Evolutionary conservation across 495 filamentous ascomycete genomes (phyloP).

Genomic region (Trichoderma asperelloides): DNA sequence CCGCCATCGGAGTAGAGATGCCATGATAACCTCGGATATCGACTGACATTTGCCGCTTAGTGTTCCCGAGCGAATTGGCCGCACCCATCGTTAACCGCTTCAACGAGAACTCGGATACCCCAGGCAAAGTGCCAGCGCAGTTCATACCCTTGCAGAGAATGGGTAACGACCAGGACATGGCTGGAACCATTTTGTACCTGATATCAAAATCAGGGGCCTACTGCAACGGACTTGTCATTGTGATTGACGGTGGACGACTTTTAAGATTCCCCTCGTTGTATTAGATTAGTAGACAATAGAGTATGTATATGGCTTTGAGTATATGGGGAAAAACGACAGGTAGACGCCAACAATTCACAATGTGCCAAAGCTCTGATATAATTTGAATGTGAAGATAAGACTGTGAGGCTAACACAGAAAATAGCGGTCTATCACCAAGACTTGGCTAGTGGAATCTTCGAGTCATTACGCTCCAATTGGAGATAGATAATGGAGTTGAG

Average conservation of each 20-base stretch:
- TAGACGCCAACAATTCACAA: too few relatives aligned
- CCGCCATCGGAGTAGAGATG: neutral
- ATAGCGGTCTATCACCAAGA: neutral
- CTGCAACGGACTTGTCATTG: constrained; percentile 48
- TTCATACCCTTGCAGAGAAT: constrained; percentile 26
- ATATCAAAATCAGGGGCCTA: constrained; percentile 56
- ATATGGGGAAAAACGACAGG: too few relatives aligned
- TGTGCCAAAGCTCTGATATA: too few relatives aligned
- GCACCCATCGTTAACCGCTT: constrained; percentile 35
- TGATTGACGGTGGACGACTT: constrained; percentile 54
- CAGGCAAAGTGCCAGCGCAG: constrained; percentile 18
- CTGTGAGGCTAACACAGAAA: too few relatives aligned
- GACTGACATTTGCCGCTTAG: constrained; percentile 18
- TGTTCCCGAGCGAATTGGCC: constrained; percentile 59
- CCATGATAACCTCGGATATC: neutral
- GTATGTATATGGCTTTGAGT: neutral
- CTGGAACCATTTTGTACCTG: constrained; percentile 51
- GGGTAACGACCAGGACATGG: constrained; percentile 45
- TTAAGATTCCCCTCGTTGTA: constrained; percentile 46
- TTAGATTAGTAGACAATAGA: constrained; percentile 15
- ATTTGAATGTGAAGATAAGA: too few relatives aligned
- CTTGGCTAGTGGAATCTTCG: neutral
- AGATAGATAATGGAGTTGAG: neutral
- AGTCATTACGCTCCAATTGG: neutral
- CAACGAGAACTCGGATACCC: constrained; percentile 13